Conservation (phyloP, 2,329 filamentous ascomycete genomes). For the Colletotrichum sp. region DNA sequence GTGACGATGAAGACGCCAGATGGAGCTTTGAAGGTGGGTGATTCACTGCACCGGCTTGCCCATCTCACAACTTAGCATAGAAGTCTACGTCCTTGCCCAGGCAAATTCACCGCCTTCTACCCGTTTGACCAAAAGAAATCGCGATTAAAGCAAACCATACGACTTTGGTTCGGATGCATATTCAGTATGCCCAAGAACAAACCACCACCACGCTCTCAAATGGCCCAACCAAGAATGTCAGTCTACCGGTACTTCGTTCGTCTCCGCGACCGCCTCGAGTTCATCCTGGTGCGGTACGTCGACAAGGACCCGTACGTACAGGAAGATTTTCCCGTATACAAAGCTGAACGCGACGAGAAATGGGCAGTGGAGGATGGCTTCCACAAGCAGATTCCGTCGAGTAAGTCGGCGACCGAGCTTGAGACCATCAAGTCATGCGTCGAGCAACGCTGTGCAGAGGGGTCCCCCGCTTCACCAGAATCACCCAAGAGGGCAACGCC, state of each 20-base stretch:
- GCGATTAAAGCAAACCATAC: not conserved
- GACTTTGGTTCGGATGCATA: not conserved
- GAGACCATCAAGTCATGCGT: not conserved
- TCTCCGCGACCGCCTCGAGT: constrained; percentile 13
- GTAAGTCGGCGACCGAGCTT: not conserved
- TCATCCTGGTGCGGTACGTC: constrained; percentile 5
- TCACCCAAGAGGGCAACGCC: not conserved
- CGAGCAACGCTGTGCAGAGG: not conserved
- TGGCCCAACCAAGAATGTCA: not conserved
- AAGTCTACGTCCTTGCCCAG: not conserved
- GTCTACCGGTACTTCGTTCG: not conserved
- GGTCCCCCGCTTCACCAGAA: accelerated
- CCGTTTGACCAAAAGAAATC: not conserved
- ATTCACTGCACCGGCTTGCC: not conserved
- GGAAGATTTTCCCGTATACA: not conserved
- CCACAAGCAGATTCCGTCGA: not conserved
- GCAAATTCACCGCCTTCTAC: not conserved
- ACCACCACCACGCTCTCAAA: not conserved
- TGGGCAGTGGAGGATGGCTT: not conserved
- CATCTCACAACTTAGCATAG: not conserved
- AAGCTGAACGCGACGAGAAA: not conserved
- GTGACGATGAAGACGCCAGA: not conserved
- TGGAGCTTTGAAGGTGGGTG: not conserved
- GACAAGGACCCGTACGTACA: not conserved
- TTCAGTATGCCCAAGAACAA: not conserved